Base-by-base conservation (phyloP, 768 basidiomycete genomes). In the Lactifluus pinguis region DNA sequence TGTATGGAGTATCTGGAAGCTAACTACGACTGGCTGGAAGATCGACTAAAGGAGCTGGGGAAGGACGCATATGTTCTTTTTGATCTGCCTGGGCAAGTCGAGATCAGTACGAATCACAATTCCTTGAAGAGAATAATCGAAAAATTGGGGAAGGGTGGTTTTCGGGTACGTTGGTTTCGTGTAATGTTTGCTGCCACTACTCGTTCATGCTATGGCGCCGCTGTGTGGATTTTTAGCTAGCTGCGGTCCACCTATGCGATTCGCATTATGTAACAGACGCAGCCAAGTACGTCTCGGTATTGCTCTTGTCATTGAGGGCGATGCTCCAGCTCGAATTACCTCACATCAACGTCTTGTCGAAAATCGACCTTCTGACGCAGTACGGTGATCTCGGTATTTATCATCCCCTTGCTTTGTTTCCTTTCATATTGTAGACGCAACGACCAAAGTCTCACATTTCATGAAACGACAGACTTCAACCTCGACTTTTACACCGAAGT, bases 261-360 rank as follows among this genome's bases (percentile, higher is more conserved):
- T 91, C 97, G 0, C 92, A 95, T 74, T 95, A 98, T 72, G 89
- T 98, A 68, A 95, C 95, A 49, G 95, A 98, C 69, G 87, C 95
- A 3, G 80, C 92, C 3, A 98, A 98, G 76, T 99, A 95, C 73
- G 80, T 98, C 61, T 93, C 94, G 13, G 84, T 98, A 41, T 80
- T 98, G 47, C 80, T 99, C 39, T 83, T 98, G 13, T 92, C 95
- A 11, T 79, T 99, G 30, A 82, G 97, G 52, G 91, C 95, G 15
- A 98, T 98, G 97, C 79, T 99, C n/a, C 95, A 98, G 69, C 80
- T 99, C 57, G 97, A 97, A 69, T 80, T 98, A n/a, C 97, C 97
- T 0, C 97, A 98, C 70, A 79, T 99, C 74, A 98, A 99, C 69
- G 97, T 99, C 3, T 78, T 99, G 14, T 95, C 92, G 9, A 99